Percentiles rank a stretch among this genome's conserved stretches.
Conservation (phyloP, 2,329 filamentous ascomycete genomes). For the Ophiocordyceps robertsii region DNA sequence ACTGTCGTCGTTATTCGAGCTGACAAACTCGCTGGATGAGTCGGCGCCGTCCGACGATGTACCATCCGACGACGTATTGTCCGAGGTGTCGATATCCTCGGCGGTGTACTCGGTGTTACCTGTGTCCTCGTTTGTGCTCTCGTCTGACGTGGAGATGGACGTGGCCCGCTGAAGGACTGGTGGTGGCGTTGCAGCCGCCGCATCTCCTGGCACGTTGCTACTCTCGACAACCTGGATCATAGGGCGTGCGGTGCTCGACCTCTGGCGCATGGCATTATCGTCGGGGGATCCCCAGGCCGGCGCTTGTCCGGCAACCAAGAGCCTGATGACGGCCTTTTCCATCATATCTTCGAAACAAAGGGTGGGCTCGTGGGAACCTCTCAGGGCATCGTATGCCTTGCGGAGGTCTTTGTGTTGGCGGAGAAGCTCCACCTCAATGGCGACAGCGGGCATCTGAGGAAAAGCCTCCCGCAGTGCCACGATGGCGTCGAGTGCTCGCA, state of each 20-base stretch:
- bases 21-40: constrained; percentile 4
- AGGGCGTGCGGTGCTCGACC: constrained; percentile 7
- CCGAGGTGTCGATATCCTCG: too few relatives aligned
- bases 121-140: too few relatives aligned
- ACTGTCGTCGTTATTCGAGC: constrained; percentile 7
- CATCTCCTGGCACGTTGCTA: neutral
- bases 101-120: too few relatives aligned
- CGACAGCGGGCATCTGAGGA: constrained; percentile 20
- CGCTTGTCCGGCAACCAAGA: constrained; percentile 1
- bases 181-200: neutral
- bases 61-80: too few relatives aligned
- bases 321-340: constrained; percentile 12
- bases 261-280: neutral
- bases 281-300: neutral
- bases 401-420: constrained; percentile 20
- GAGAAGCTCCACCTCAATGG: constrained; percentile 22
- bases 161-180: neutral
- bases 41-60: neutral
- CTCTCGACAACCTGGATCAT: constrained; percentile 13
- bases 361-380: constrained; percentile 16
- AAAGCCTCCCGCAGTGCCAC: constrained; percentile 28
- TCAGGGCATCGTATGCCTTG: constrained; percentile 23
- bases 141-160: too few relatives aligned
- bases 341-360: constrained; percentile 19
- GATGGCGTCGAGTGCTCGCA: constrained; percentile 17